These are phyloP conservation scores for Olyra latifolia DNA, from an alignment of 176 grass and related monocot genomes.

Conservation along the genomic window DNA sequence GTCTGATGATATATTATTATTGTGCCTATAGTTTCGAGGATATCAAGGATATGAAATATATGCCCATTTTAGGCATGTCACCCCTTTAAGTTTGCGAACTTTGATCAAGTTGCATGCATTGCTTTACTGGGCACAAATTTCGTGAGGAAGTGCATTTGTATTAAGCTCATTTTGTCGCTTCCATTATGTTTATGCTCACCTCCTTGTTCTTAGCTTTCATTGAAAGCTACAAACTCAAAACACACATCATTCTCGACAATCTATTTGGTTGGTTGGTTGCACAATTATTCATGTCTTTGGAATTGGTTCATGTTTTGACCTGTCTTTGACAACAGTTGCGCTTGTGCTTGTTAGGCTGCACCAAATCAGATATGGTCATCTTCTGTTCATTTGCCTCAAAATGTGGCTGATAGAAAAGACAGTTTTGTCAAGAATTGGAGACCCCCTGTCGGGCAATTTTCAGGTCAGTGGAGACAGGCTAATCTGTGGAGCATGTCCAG, in stretches of 20 bases:
- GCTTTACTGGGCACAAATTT: slow-evolving; percentile 5
- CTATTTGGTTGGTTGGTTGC: slow-evolving; percentile 31
- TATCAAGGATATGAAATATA: not conserved
- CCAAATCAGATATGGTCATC: slow-evolving; percentile 58
- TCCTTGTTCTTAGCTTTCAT: not conserved
- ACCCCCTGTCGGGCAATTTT: slow-evolving; percentile 63
- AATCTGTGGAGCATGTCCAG: slow-evolving; percentile 72
- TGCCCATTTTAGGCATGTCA: not conserved
- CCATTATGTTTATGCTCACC: slow-evolving; percentile 3
- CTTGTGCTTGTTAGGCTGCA: slow-evolving; percentile 44
- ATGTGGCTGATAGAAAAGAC: slow-evolving; percentile 64
- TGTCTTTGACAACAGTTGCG: not conserved
- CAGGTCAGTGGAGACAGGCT: slow-evolving; percentile 88
- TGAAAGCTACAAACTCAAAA: not conserved
- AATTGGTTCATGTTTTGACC: slow-evolving; percentile 27
- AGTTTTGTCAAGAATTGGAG: slow-evolving; percentile 70
- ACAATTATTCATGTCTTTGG: slow-evolving; percentile 13
- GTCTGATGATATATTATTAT: slow-evolving; percentile 22
- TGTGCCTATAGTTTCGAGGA: not conserved
- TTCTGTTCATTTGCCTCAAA: slow-evolving; percentile 50
- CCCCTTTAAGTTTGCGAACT: not conserved
- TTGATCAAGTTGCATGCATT: slow-evolving; percentile 13
- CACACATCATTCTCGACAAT: not conserved
- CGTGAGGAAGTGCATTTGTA: not conserved
- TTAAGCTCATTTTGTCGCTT: not conserved